Conservation (phyloP, 2,329 filamentous ascomycete genomes). For the Epichloe hybrida region DNA sequence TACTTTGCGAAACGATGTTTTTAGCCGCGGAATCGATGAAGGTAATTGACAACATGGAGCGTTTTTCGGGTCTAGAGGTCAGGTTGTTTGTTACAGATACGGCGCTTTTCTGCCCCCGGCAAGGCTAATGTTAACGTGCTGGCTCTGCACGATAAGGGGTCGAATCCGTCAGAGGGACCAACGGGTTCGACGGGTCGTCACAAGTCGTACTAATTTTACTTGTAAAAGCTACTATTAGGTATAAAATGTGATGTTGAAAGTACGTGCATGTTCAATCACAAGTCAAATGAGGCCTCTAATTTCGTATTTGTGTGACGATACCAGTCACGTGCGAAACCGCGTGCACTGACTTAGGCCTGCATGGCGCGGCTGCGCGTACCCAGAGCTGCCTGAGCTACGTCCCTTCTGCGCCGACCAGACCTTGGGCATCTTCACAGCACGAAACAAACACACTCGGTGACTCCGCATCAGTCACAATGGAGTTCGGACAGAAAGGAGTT, state of each 20-base stretch:
- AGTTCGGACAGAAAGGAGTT: constrained; percentile 48
- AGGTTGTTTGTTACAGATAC: too few species aligned
- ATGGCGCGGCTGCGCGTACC: constrained; percentile 27
- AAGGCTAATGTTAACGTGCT: too few species aligned
- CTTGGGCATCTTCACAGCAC: not conserved
- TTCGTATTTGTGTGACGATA: not conserved
- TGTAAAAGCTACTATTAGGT: too few species aligned
- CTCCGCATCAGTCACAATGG: constrained; percentile 29
- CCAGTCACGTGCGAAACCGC: constrained; percentile 11
- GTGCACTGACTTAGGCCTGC: constrained; percentile 7
- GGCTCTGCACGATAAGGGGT: too few species aligned
- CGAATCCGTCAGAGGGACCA: too few species aligned
- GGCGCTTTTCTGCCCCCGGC: too few species aligned
- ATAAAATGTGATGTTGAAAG: too few species aligned
- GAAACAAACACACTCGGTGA: too few species aligned
- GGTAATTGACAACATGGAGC: accelerated
- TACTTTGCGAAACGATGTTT: accelerated
- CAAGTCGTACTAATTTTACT: too few species aligned
- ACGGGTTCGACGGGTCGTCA: too few species aligned
- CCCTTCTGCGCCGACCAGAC: constrained; percentile 13
- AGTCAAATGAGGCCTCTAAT: not conserved
- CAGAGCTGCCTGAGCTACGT: constrained; percentile 32
- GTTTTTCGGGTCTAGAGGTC: accelerated
- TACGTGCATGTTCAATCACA: too few species aligned
- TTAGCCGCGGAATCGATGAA: accelerated